Percentiles rank a stretch among this genome's conserved stretches.
Evolutionary conservation across 768 basidiomycete genomes (phyloP).

Genomic region (Boletus sensibilis): DNA sequence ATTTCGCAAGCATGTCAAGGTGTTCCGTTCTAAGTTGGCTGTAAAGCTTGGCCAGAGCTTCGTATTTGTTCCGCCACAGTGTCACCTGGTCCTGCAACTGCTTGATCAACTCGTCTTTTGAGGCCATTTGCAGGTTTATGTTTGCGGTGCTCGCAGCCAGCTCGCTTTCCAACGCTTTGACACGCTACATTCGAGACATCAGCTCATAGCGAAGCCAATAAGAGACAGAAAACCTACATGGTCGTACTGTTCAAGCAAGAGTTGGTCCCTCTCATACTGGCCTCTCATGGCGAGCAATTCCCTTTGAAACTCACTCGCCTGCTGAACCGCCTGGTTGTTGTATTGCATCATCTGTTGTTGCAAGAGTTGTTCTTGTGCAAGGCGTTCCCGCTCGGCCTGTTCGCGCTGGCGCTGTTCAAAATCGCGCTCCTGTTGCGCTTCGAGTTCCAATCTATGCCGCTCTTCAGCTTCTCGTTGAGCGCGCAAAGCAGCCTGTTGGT

Average conservation of each 20-base stretch:
- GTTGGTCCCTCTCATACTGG: slow-evolving; percentile 97
- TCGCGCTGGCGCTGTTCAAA: slow-evolving; percentile 86
- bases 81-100: slow-evolving; percentile 96
- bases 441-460: slow-evolving; percentile 69
- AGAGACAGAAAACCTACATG: slow-evolving; percentile 47
- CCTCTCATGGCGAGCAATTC: slow-evolving; percentile 92
- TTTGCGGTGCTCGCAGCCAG: slow-evolving; percentile 71
- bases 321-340: slow-evolving; percentile 72
- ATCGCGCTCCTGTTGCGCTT: slow-evolving; percentile 78
- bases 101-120: slow-evolving; percentile 94
- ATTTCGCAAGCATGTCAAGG: slow-evolving; percentile 94
- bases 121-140: slow-evolving; percentile 78
- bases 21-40: slow-evolving; percentile 97
- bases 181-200: slow-evolving; percentile 55
- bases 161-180: slow-evolving; percentile 93
- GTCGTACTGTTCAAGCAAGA: slow-evolving; percentile 97
- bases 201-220: slow-evolving; percentile 2
- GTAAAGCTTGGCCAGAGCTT: slow-evolving; percentile 96
- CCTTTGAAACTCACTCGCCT: slow-evolving; percentile 80
- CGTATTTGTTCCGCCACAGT: slow-evolving; percentile 98
- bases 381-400: slow-evolving; percentile 84
- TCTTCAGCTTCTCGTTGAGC: slow-evolving; percentile 83
- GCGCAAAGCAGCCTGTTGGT: slow-evolving; percentile 86
- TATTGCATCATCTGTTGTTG: slow-evolving; percentile 81
- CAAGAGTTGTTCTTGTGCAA: slow-evolving; percentile 86